Evolutionary conservation across 352 stramenopile genomes (phyloP).

Genomic region (Blastocystis sp.): DNA sequence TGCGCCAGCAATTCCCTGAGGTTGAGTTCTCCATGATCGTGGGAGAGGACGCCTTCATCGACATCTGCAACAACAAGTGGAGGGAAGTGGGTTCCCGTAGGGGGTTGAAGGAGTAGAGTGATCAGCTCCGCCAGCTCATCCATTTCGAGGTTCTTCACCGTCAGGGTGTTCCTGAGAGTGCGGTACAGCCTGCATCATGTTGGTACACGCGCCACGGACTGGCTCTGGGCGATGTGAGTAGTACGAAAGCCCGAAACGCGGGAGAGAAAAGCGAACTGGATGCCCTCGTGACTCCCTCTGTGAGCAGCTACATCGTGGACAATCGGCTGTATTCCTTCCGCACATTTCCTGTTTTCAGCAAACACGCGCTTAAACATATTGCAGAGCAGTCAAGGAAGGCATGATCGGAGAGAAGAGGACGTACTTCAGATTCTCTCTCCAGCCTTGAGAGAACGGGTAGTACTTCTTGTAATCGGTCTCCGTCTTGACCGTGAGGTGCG

Average conservation of each 20-base stretch:
- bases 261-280: neutral
- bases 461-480: neutral
- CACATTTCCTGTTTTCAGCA: neutral
- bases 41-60: slow-evolving; percentile 80
- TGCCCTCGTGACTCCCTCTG: slow-evolving; percentile 14
- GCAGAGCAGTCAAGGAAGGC: neutral
- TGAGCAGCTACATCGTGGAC: slow-evolving; percentile 4
- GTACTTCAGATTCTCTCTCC: neutral
- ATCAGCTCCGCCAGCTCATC: neutral
- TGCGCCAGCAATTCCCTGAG: slow-evolving; percentile 74
- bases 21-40: slow-evolving; percentile 80
- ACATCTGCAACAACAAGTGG: slow-evolving; percentile 81
- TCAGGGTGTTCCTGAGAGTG: neutral
- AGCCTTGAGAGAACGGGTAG: slow-evolving; percentile 6
- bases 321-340: slow-evolving; percentile 12
- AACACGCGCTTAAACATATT: neutral
- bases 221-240: slow-evolving; percentile 17
- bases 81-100: slow-evolving; percentile 72
- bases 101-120: neutral
- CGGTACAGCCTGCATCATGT: neutral
- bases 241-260: slow-evolving; percentile 12
- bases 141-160: slow-evolving; percentile 51
- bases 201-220: slow-evolving; percentile 22
- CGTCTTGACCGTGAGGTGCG: neutral
- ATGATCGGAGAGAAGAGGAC: neutral